Conservation (phyloP, 139 green algal species). For the Trebouxia sp. region DNA sequence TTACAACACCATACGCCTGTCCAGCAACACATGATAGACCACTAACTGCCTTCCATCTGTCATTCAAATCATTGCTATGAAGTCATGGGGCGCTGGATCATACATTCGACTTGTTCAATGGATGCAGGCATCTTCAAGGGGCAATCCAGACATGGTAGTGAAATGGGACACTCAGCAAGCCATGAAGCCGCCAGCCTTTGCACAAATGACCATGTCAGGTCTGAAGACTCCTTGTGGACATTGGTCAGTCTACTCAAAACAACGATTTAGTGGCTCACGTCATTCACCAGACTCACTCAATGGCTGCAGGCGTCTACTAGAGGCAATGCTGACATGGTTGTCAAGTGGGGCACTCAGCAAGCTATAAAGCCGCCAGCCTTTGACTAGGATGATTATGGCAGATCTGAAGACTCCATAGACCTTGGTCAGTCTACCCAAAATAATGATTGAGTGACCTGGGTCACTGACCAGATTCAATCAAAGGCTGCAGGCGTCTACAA, state of each 20-base stretch:
- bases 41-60: no score
- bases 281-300: no score
- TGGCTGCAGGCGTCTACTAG: no score
- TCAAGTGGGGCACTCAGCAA: background rate
- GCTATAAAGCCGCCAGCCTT: background rate
- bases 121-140: slow-evolving; percentile 20
- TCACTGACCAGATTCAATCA: no score
- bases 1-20: no score
- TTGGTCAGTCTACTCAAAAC: no score
- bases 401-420: background rate
- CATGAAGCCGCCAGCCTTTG: background rate
- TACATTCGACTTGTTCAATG: no score
- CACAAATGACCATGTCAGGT: background rate
- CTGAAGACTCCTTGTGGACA: background rate
- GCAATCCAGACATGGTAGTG: background rate
- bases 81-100: no score
- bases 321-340: background rate
- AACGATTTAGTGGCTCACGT: no score
- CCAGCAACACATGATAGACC: no score
- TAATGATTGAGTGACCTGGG: no score
- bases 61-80: background rate
- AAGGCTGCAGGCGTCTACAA: slow-evolving; percentile 21
- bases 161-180: background rate
- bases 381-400: background rate
- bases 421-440: no score